phyloP scores from a whole-genome alignment of 768 basidiomycete species.

The Agrocybe pediades region DNA sequence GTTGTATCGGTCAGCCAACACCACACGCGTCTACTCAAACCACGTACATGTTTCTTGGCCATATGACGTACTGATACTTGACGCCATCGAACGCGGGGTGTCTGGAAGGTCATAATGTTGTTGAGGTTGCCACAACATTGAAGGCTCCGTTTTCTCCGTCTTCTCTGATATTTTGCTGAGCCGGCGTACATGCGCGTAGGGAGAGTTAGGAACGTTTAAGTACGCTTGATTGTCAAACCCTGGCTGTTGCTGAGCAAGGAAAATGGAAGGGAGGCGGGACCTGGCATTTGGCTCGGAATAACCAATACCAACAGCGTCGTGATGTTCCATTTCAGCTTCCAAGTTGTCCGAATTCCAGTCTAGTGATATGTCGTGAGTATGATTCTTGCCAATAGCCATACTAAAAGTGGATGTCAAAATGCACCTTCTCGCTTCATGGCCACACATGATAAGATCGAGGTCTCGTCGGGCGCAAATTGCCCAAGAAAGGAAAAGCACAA shows the following conservation, averaged over 20 bases:
- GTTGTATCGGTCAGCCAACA: not conserved
- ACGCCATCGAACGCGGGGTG: slow-evolving; percentile 39
- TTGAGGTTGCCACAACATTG: slow-evolving; percentile 47
- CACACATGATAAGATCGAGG: slow-evolving; percentile 29
- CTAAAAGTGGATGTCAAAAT: slow-evolving; percentile 35
- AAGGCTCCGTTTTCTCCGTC: slow-evolving; percentile 65
- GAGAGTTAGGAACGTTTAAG: slow-evolving; percentile 26
- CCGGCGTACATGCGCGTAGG: slow-evolving; percentile 19
- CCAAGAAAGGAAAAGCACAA: slow-evolving; percentile 20
- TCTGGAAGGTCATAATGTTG: slow-evolving; percentile 39
- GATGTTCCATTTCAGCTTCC: slow-evolving; percentile 7
- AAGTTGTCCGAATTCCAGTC: slow-evolving; percentile 3
- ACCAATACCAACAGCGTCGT: slow-evolving; percentile 15
- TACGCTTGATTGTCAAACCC: slow-evolving; percentile 36
- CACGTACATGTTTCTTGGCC: slow-evolving; percentile 60
- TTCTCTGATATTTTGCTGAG: slow-evolving; percentile 70
- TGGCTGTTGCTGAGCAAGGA: slow-evolving; percentile 57
- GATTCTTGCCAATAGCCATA: not conserved
- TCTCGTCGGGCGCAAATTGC: slow-evolving; percentile 27
- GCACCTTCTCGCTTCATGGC: slow-evolving; percentile 60
- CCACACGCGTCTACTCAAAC: not conserved
- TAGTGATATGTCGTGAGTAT: slow-evolving; percentile 1
- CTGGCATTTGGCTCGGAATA: slow-evolving; percentile 31
- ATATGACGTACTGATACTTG: slow-evolving; percentile 58
- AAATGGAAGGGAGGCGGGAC: slow-evolving; percentile 60